Evolutionary conservation across 1,284 basidiomycete genomes (phyloP).

Genomic region (Ceratobasidium sp.): DNA sequence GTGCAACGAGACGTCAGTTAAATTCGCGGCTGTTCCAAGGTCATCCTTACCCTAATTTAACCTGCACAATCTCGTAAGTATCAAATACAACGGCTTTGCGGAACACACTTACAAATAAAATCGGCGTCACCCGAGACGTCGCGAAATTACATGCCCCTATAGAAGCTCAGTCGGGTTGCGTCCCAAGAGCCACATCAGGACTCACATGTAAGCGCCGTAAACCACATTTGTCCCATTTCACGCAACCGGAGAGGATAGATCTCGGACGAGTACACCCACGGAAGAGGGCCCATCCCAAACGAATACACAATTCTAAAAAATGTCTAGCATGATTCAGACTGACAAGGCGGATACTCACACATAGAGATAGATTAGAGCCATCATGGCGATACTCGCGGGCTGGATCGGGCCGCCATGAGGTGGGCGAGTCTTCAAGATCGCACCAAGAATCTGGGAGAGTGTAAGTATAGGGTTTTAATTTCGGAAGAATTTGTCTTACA

Average conservation of each 20-base stretch:
- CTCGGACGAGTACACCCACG: slow-evolving; percentile 41
- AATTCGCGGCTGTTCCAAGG: neutral
- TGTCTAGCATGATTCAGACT: neutral
- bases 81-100: neutral
- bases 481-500: slow-evolving; percentile 18
- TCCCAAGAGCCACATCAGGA: too few relatives aligned
- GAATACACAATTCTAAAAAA: slow-evolving; percentile 41
- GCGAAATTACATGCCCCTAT: slow-evolving; percentile 39
- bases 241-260: slow-evolving; percentile 37
- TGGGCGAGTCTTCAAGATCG: slow-evolving; percentile 33
- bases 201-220: slow-evolving; percentile 37
- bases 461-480: neutral
- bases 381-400: slow-evolving; percentile 37
- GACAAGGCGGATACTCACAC: slow-evolving; percentile 19
- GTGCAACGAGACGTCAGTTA: neutral
- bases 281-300: slow-evolving; percentile 37
- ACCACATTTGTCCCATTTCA: slow-evolving; percentile 39
- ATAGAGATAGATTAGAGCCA: slow-evolving; percentile 39
- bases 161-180: too few relatives aligned
- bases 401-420: slow-evolving; percentile 23
- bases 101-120: slow-evolving; percentile 37
- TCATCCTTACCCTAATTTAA: slow-evolving; percentile 33
- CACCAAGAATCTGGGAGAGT: slow-evolving; percentile 33
- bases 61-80: slow-evolving; percentile 2
- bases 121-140: slow-evolving; percentile 38